Evolutionary conservation across 2,329 filamentous ascomycete species (phyloP), one percentile per base, ranked within the genome.

Genomic region (Sarocladiaceae sp.): DNA sequence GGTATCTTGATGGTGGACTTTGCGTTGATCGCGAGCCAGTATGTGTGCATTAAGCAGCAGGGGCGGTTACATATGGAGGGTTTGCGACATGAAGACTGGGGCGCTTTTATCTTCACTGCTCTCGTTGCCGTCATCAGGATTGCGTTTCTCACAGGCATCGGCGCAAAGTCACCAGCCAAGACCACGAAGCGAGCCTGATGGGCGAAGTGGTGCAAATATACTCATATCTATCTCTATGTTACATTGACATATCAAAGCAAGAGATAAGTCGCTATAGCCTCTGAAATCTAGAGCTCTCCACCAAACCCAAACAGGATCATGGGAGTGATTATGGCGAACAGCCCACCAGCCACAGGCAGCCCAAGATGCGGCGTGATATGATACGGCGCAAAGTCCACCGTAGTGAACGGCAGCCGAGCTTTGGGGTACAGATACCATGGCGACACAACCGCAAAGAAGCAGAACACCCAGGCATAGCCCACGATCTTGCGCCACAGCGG

Each of bases 1-100:
- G 51, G 32, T 6, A 48, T 56, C 6, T 20, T 55, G 19, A 26
- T 52, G 6, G 19, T 55, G 5, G 53, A 55, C n/a, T 10, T 55
- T 9, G 23, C 52, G 0, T 46, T 57, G 21, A 33, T 57, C 12
- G 21, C 24, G 1, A 53, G 52, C 29, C 26, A 48, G 7, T 52
- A 47, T 27, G 43, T 47, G 16, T 54, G 46, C 12, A 50, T 55
- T 11, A 26, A 51, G 3, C 49, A 55, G 0, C 55, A 55, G 26
- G 46, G 44, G 0, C 41, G 53, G 0, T 41, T 50, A 0, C 45
- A 40, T 2, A 3, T 54, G n/a, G 42, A 26, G 1, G 23, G 31
- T 21, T 44, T 47, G n/a, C 45, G 50, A 13, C 45, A 43, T 39
- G 37, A 48, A 6, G 53, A 56, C 10, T 57, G 51, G 54, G 47